These are phyloP conservation scores for Thalassiosira ordinaria DNA, from an alignment of 352 stramenopile species.

Conservation along the genomic window DNA sequence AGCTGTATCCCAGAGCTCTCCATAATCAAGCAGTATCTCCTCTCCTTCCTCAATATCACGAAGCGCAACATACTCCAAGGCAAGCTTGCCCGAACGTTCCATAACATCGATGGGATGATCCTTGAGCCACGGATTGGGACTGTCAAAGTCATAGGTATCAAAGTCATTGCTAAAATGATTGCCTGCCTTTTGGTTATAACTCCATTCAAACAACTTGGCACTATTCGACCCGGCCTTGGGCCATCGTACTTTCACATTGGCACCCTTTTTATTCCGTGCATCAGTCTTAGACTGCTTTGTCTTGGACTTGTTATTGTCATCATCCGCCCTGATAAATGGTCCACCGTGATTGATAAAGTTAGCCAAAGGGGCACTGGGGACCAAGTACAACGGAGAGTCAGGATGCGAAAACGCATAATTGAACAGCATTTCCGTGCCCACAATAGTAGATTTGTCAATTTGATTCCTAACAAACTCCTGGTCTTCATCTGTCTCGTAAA, in stretches of 20 bases:
- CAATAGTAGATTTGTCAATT: slow-evolving; percentile 30
- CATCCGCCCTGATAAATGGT: too few relatives aligned
- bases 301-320: too few relatives aligned
- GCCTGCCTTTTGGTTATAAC: slow-evolving; percentile 26
- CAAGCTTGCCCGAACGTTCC: slow-evolving; percentile 53
- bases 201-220: slow-evolving; percentile 51
- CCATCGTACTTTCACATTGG: slow-evolving; percentile 71
- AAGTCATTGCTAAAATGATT: slow-evolving; percentile 38
- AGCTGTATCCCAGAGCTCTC: slow-evolving; percentile 57
- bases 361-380: slow-evolving; percentile 44
- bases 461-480: slow-evolving; percentile 25
- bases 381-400: slow-evolving; percentile 44
- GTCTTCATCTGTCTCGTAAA: slow-evolving; percentile 46
- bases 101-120: slow-evolving; percentile 61
- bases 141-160: too few relatives aligned
- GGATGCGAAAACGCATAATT: slow-evolving; percentile 60
- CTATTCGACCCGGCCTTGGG: slow-evolving; percentile 32
- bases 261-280: too few relatives aligned
- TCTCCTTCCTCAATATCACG: slow-evolving; percentile 66
- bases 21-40: slow-evolving; percentile 75
- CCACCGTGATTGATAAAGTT: slow-evolving; percentile 63
- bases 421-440: slow-evolving; percentile 52
- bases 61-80: slow-evolving; percentile 58
- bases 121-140: slow-evolving; percentile 47
- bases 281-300: too few relatives aligned